Percentiles rank a stretch among this genome's conserved stretches.
Conservation (phyloP, 192 early-diverging fungal species). For the Backusella tarrabulga region DNA sequence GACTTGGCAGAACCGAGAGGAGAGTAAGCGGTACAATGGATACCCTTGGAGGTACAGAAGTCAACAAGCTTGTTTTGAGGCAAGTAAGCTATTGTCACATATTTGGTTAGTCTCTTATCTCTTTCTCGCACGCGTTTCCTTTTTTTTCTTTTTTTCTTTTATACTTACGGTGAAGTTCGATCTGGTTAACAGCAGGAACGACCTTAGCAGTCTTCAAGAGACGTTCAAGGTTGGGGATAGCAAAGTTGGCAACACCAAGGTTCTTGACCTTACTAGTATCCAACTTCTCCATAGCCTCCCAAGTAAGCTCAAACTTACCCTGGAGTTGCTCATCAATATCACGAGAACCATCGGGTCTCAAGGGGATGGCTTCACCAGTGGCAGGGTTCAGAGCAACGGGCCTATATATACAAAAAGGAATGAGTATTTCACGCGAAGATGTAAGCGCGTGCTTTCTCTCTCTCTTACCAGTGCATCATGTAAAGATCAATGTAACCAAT, state of each 20-base stretch:
- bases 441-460: not conserved
- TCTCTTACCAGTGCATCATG: slow-evolving; percentile 42
- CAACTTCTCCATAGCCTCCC: slow-evolving; percentile 79
- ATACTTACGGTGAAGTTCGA: slow-evolving; percentile 24
- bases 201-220: slow-evolving; percentile 65
- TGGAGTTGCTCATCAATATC: slow-evolving; percentile 33
- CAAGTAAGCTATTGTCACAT: slow-evolving; percentile 19
- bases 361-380: slow-evolving; percentile 24
- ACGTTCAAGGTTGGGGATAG: slow-evolving; percentile 59
- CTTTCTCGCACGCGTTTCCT: not conserved
- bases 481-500: slow-evolving; percentile 84
- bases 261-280: slow-evolving; percentile 66
- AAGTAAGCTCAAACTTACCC: slow-evolving; percentile 70
- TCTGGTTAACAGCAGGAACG: slow-evolving; percentile 80
- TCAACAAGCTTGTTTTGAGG: slow-evolving; percentile 66
- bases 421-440: not conserved
- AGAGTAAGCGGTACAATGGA: slow-evolving; percentile 80
- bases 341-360: slow-evolving; percentile 33
- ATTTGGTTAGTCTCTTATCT: not conserved
- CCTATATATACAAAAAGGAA: slow-evolving; percentile 2
- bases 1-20: slow-evolving; percentile 63
- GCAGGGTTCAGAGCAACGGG: slow-evolving; percentile 34
- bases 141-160: not conserved
- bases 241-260: slow-evolving; percentile 89
- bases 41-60: slow-evolving; percentile 67